Evolutionary conservation across 1,284 basidiomycete species (phyloP).

Genomic region (Thecaphora frezii): DNA sequence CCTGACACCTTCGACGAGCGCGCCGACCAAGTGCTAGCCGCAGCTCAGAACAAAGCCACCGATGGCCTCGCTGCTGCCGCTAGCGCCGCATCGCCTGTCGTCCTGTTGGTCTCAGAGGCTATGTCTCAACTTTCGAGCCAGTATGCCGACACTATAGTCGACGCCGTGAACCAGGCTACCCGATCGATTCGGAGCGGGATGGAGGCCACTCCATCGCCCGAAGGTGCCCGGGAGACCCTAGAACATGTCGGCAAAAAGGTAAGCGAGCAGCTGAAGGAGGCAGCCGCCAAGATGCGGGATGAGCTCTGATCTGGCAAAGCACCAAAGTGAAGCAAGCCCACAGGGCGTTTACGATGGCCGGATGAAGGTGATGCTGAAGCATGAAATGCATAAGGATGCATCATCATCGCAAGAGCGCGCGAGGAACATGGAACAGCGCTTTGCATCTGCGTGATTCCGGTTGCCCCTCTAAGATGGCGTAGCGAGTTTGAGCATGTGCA

Average conservation of each 20-base stretch:
- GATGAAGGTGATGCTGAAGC: too few relatives aligned
- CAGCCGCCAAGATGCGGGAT: slow-evolving; percentile 8
- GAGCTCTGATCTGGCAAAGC: too few relatives aligned
- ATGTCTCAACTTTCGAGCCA: neutral
- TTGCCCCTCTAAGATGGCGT: too few relatives aligned
- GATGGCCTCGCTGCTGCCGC: neutral
- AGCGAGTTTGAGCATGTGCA: too few relatives aligned
- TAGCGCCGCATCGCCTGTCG: neutral
- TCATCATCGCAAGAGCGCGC: too few relatives aligned
- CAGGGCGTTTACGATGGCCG: too few relatives aligned
- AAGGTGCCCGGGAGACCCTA: neutral
- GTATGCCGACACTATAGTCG: neutral
- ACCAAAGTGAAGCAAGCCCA: too few relatives aligned
- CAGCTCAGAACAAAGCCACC: neutral
- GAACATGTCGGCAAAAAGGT: neutral
- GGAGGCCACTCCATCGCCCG: neutral
- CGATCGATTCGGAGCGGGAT: neutral
- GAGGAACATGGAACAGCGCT: too few relatives aligned
- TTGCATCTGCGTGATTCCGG: too few relatives aligned
- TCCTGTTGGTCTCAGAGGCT: neutral
- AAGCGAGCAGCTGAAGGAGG: neutral
- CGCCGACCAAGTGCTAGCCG: slow-evolving; percentile 5
- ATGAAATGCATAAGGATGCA: too few relatives aligned
- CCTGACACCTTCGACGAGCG: slow-evolving; percentile 20
- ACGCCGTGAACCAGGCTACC: neutral